Evolutionary conservation across 164 flowering plant species (phyloP).

Genomic region (Piper longum): DNA sequence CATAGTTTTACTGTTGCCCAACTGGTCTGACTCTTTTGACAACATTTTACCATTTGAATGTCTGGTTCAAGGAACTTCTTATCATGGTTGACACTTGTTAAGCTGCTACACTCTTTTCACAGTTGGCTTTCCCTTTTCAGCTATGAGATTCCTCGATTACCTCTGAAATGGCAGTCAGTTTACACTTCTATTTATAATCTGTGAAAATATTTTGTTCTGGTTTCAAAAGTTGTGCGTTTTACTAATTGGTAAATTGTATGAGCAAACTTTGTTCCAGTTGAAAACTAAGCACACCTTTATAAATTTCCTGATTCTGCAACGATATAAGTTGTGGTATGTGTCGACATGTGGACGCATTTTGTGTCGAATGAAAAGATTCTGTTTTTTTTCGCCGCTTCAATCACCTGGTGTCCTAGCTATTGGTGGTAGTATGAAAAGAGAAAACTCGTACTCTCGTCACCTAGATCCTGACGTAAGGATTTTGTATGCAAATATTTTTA

Average conservation of each 20-base stretch:
- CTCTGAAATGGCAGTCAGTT: not conserved
- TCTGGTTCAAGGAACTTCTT: constrained; percentile 88
- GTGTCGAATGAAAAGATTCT: too few species aligned
- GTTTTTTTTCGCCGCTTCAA: constrained; percentile 48
- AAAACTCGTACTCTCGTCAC: constrained; percentile 98
- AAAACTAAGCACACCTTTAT: not conserved
- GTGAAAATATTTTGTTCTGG: not conserved
- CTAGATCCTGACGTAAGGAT: constrained; percentile 89
- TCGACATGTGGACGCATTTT: not conserved
- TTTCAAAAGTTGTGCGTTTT: not conserved
- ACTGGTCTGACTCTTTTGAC: not conserved
- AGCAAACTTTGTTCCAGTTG: not conserved
- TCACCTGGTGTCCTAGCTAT: constrained; percentile 98
- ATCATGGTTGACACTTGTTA: constrained; percentile 99
- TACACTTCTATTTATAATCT: not conserved
- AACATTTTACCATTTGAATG: too few species aligned
- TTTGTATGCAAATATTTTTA: not conserved
- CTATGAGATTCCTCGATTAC: not conserved
- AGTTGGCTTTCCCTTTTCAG: constrained; percentile 27
- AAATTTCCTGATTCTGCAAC: not conserved
- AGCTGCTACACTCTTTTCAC: constrained; percentile 92
- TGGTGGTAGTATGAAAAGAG: constrained; percentile 97
- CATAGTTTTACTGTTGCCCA: not conserved
- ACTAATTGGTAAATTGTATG: too few species aligned
- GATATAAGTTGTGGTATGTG: not conserved